Base-by-base conservation (phyloP, 140 eudicot genomes). In the Erigeron philadelphicus region DNA sequence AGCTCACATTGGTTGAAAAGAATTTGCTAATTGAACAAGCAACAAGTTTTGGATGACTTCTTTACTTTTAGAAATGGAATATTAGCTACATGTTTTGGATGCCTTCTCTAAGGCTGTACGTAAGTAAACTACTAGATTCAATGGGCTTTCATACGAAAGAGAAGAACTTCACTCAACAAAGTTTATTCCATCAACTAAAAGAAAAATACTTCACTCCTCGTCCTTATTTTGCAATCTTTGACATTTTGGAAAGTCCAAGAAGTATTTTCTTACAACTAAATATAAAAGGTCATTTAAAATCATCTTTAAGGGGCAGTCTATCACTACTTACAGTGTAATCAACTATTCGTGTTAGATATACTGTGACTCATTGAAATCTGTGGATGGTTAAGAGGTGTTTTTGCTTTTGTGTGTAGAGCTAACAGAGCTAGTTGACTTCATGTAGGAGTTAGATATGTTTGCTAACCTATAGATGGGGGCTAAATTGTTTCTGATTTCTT, bases 31-130 rank as follows among this genome's bases (percentile, higher is more conserved):
- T 46, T 52, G 49, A 68, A 68, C 70, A 59, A 41, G 18, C 63
- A 57, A 38, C 63, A 31, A 18, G 56, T 67, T 67, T 57, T 7
- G 8, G 69, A 21, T 70, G 55, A 47, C 21, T 41, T 67, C 56
- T 75, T 58, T 75, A 3, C 49, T 48, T 64, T 46, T 58, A 21
- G 47, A 69, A 69, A 44, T 75, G 21, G 70, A 61, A 41, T 13
- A 49, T 40, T 68, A 40, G 11, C 1, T 1, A 38, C 63, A 31
- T 12, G 56, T 67, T 67, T 57, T 7, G 8, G 69, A 21, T 70
- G 55, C 38, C 21, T 41, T 67, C 66, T 31, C 38, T 31, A 41
- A 45, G 50, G 50, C 50, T 18, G 0, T 52, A 50, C 16, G 9
- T 11, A 12, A 45, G 12, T 11, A 31, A 31, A 31, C 17, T 66